phyloP scores from a whole-genome alignment of 2,329 filamentous ascomycete genomes.

The Lachnellula cervina region DNA sequence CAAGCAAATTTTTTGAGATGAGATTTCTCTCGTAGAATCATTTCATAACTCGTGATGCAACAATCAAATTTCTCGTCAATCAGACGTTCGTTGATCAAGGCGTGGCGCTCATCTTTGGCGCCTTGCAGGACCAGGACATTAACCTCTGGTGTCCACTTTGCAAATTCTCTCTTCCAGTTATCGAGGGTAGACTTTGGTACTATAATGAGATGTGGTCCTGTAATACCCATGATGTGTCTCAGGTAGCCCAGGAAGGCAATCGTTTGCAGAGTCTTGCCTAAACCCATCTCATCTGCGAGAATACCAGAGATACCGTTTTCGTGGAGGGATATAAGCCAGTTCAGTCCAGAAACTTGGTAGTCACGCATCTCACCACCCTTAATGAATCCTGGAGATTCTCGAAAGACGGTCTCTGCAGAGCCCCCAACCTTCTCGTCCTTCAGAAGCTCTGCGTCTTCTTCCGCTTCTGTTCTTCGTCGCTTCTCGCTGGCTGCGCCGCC shows the following conservation, averaged over 20 bases:
- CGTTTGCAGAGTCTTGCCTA: slow-evolving; percentile 95
- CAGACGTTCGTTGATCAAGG: slow-evolving; percentile 85
- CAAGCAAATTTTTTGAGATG: slow-evolving; percentile 97
- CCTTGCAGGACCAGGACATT: slow-evolving; percentile 92
- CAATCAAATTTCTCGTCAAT: slow-evolving; percentile 95
- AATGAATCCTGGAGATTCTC: slow-evolving; percentile 88
- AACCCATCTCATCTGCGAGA: slow-evolving; percentile 95
- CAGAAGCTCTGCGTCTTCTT: slow-evolving; percentile 87
- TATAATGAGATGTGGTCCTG: slow-evolving; percentile 82
- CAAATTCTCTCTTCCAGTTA: slow-evolving; percentile 97
- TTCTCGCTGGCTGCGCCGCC: slow-evolving; percentile 77
- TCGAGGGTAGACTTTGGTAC: slow-evolving; percentile 97
- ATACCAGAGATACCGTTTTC: slow-evolving; percentile 99
- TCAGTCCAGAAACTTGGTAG: slow-evolving; percentile 91
- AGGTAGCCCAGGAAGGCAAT: slow-evolving; percentile 96
- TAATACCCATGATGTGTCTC: slow-evolving; percentile 83
- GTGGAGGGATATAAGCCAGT: slow-evolving; percentile 96
- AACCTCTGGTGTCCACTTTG: slow-evolving; percentile 90
- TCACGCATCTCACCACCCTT: slow-evolving; percentile 84
- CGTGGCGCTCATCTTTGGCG: slow-evolving; percentile 85
- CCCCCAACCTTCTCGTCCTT: slow-evolving; percentile 87
- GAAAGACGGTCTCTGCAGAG: slow-evolving; percentile 82
- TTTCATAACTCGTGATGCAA: slow-evolving; percentile 97
- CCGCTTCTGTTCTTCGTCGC: slow-evolving; percentile 86
- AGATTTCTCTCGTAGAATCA: slow-evolving; percentile 92